These are phyloP conservation scores for Hypoxylon fragiforme DNA, from an alignment of 495 filamentous ascomycete species.

Conservation along the genomic window DNA sequence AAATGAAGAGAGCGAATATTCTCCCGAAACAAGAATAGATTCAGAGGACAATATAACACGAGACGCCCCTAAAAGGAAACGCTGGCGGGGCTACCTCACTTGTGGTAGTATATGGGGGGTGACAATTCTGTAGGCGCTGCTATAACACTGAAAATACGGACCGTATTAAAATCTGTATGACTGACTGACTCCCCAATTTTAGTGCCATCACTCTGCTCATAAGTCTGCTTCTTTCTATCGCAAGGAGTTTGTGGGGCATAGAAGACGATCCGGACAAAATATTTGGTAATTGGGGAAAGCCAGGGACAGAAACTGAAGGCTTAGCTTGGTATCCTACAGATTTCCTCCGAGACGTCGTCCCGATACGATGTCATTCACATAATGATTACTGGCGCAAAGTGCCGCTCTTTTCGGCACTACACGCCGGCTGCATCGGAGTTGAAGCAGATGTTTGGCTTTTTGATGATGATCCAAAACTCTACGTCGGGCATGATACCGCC, in stretches of 20 bases:
- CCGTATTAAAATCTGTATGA: slow-evolving; percentile 1
- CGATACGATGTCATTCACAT: slow-evolving; percentile 76
- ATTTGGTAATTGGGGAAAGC: slow-evolving; percentile 57
- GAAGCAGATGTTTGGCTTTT: slow-evolving; percentile 91
- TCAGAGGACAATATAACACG: background rate
- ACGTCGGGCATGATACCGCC: slow-evolving; percentile 61
- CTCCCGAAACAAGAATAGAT: slow-evolving; percentile 6
- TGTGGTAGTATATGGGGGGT: slow-evolving; percentile 36
- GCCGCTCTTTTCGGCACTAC: slow-evolving; percentile 67
- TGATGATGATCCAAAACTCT: slow-evolving; percentile 58
- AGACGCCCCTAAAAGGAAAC: background rate
- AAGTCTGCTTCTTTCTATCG: slow-evolving; percentile 54
- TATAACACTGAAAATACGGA: background rate
- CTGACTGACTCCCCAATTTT: slow-evolving; percentile 24
- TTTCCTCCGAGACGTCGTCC: slow-evolving; percentile 69
- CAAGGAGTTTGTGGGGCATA: slow-evolving; percentile 57
- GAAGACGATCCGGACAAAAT: slow-evolving; percentile 56
- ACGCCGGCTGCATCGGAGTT: slow-evolving; percentile 69
- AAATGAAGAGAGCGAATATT: slow-evolving; percentile 17
- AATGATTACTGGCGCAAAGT: slow-evolving; percentile 89
- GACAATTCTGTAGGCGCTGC: slow-evolving; percentile 37
- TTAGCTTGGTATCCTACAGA: slow-evolving; percentile 72
- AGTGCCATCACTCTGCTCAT: slow-evolving; percentile 40
- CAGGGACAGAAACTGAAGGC: slow-evolving; percentile 50
- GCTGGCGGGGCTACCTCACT: slow-evolving; percentile 15